phyloP scores from a whole-genome alignment of 73 alveolate genomes.

The Effrenium voratum region DNA sequence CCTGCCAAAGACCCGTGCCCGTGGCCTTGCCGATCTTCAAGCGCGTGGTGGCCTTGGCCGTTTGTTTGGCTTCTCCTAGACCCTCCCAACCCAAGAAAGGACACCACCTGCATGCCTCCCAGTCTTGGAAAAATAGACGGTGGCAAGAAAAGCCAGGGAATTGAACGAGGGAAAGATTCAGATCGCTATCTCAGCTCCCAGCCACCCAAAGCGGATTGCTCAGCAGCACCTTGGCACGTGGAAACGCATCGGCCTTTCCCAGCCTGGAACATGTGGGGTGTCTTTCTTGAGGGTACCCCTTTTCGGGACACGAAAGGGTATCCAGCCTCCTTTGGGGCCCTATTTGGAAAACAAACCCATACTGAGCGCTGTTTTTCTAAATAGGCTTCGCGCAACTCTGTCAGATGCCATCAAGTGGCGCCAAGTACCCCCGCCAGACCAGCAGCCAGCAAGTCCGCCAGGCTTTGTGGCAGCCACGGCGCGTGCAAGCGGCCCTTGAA shows the following conservation, averaged over 20 bases:
- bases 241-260: too few species aligned
- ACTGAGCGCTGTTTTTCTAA: too few species aligned
- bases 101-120: not conserved
- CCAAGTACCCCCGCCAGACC: slow-evolving; percentile 88
- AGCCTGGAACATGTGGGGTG: too few species aligned
- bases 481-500: slow-evolving; percentile 47
- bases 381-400: too few species aligned
- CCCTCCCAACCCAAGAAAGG: not conserved
- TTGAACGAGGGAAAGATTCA: not conserved
- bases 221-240: slow-evolving; percentile 71
- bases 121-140: not conserved
- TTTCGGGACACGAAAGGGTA: too few species aligned
- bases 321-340: not conserved
- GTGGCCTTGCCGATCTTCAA: slow-evolving; percentile 70
- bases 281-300: too few species aligned
- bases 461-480: slow-evolving; percentile 67
- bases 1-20: slow-evolving; percentile 75
- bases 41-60: slow-evolving; percentile 55
- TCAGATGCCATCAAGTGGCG: slow-evolving; percentile 24
- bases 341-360: not conserved
- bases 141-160: not conserved
- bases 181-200: not conserved
- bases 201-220: slow-evolving; percentile 88
- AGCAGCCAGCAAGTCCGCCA: slow-evolving; percentile 74
- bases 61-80: too few species aligned